Evolutionary conservation across 2,329 filamentous ascomycete genomes (phyloP), one percentile per base, ranked within the genome.

Genomic region (Penicillium corylophilum): DNA sequence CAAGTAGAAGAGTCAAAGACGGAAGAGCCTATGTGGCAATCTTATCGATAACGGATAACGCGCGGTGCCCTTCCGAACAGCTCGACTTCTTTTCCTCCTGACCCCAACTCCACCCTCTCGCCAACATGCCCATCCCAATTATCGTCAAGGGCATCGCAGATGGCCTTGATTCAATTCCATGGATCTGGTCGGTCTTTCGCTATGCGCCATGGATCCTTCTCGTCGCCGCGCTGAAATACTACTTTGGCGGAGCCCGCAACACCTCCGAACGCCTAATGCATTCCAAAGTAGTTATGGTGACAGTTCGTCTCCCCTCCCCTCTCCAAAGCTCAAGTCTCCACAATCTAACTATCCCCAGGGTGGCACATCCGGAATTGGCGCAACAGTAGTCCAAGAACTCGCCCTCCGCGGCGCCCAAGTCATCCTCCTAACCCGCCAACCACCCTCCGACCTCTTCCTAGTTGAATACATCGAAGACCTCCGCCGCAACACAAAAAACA

Each of bases 381-480:
- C 90, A 53, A 81, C 83, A 50, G 83, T 90, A 39, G 88, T 88
- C 5, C 79, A 83, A 58, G 83, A 87, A 52, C 82, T 99, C 47
- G 93, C 93, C 48, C 69, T 76, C 16, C 85, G 91, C 59, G 94
- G 94, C 59, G 92, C 93, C 42, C 95, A 99, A 76, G 79, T 99
- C 56, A 82, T 97, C 53, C 85, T 99, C 39, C 83, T 99, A 45
- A 95, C 93, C 5, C 89, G 89, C 57, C 84, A 92, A 64, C 79
- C 89, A 24, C 83, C 90, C 12, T 84, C 84, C 33, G 92, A 99
- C 70, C 84, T 90, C 12, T 97, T 96, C 72, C 82, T 97, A 9
- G 86, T 89, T 64, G 94, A 99, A 64, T 95, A 90, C 73, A 89
- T 99, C 63, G 87, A 95, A 62, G 93, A 96, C 69, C 73, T 99